Evolutionary conservation across 306 rosid species (phyloP).

Genomic region (Fagus crenata): DNA sequence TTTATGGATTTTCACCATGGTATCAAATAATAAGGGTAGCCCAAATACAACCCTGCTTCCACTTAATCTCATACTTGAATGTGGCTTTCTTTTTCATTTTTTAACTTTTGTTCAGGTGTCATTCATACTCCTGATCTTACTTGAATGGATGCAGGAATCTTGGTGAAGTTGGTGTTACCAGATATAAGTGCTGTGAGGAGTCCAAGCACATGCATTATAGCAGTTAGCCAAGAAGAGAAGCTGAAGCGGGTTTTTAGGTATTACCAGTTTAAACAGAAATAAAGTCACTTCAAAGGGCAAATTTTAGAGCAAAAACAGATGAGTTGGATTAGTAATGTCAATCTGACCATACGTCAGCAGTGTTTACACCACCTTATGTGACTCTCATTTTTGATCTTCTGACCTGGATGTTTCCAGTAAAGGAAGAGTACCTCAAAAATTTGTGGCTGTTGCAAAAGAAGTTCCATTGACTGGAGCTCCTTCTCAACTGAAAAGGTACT

Average conservation of each 20-base stretch:
- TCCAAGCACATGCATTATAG: not conserved
- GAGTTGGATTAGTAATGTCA: not conserved
- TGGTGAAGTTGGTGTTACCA: constrained; percentile 7
- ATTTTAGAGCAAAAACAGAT: not conserved
- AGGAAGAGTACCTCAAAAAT: not conserved
- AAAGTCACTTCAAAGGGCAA: not conserved
- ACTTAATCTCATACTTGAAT: not conserved
- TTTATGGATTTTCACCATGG: not conserved
- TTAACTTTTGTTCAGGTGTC: not conserved
- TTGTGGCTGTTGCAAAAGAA: not conserved
- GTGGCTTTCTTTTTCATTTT: not conserved
- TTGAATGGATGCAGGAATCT: constrained; percentile 2
- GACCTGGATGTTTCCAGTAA: not conserved
- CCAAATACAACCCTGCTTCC: not conserved
- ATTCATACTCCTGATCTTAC: not conserved
- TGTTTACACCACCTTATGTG: not conserved
- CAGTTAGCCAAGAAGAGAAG: constrained; percentile 3
- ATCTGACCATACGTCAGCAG: not conserved
- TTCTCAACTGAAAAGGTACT: constrained; percentile 1
- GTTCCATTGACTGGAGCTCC: not conserved
- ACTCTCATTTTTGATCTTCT: not conserved
- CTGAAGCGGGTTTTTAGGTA: not conserved
- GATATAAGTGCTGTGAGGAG: not conserved
- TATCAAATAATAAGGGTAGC: constrained; percentile 1
- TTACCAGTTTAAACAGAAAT: not conserved